These are phyloP conservation scores for Cladophialophora bantiana DNA, from an alignment of 2,329 filamentous ascomycete genomes.

Conservation along the genomic window DNA sequence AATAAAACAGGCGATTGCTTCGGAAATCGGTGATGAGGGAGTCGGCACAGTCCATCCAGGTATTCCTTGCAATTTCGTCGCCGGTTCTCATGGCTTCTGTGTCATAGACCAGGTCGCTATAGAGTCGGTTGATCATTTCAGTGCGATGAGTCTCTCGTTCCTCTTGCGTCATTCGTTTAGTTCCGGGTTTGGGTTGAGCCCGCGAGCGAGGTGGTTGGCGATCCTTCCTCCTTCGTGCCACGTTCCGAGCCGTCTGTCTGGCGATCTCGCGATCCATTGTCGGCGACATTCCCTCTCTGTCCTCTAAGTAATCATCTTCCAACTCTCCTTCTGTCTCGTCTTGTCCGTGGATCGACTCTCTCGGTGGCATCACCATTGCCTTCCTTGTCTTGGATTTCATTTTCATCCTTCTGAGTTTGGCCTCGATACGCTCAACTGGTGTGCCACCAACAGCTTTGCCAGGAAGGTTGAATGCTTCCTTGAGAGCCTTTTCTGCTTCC, in stretches of 20 bases:
- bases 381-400: conserved; percentile 4
- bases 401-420: conserved; percentile 14
- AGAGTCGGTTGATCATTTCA: conserved; percentile 54
- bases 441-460: conserved; percentile 14
- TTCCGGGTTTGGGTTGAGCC: conserved; percentile 32
- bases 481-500: conserved; percentile 40
- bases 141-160: conserved; percentile 48
- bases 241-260: background rate
- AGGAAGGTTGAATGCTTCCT: conserved; percentile 36
- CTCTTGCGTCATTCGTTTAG: conserved; percentile 41
- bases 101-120: conserved; percentile 56
- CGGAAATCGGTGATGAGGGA: conserved; percentile 67
- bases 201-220: conserved; percentile 11
- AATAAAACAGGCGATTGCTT: conserved; percentile 66
- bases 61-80: conserved; percentile 57
- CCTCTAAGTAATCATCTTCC: conserved; percentile 41
- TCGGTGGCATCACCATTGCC: background rate
- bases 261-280: background rate
- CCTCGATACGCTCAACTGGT: conserved; percentile 29
- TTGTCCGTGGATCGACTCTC: conserved; percentile 24
- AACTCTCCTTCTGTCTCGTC: conserved; percentile 38
- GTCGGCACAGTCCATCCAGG: conserved; percentile 66
- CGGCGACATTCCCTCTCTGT: conserved; percentile 33
- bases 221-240: conserved; percentile 17
- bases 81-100: conserved; percentile 57